Conservation (phyloP, 768 basidiomycete species). For the Leccinum pellstonianum region DNA sequence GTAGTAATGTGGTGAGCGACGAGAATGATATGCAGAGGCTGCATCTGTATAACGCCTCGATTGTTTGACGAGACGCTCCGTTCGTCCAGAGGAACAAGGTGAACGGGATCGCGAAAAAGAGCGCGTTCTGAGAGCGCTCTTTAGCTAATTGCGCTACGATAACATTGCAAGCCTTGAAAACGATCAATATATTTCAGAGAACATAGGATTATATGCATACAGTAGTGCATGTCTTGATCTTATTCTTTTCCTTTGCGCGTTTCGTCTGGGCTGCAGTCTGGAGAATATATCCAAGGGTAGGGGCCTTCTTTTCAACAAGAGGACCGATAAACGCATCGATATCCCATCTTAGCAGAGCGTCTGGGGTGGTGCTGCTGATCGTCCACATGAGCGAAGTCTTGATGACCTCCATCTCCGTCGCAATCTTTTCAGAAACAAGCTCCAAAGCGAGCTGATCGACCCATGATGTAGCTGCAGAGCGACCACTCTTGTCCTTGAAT, state of each 20-base stretch:
- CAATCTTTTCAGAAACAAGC: not conserved
- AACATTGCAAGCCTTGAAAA: not conserved
- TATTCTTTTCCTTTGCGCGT: slow-evolving; percentile 3
- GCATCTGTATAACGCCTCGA: not conserved
- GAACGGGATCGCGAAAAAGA: not conserved
- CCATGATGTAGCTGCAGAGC: not conserved
- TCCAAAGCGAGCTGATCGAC: not conserved
- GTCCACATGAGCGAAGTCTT: not conserved
- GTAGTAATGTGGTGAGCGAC: not conserved
- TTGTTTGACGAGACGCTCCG: not conserved
- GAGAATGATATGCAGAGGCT: not conserved
- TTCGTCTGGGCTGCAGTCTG: not conserved
- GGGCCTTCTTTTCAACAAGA: too few relatives aligned
- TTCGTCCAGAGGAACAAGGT: not conserved
- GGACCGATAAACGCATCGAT: not conserved
- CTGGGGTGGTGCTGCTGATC: not conserved
- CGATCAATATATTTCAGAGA: not conserved
- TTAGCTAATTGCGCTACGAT: slow-evolving; percentile 1
- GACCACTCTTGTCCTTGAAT: not conserved
- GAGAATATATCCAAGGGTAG: not conserved
- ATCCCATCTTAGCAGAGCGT: not conserved
- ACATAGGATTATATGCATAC: not conserved
- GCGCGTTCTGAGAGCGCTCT: not conserved
- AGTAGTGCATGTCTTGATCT: slow-evolving; percentile 1
- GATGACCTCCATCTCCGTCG: not conserved